phyloP scores from a whole-genome alignment of 2,329 filamentous ascomycete species.

The Diaporthe citriasiana region DNA sequence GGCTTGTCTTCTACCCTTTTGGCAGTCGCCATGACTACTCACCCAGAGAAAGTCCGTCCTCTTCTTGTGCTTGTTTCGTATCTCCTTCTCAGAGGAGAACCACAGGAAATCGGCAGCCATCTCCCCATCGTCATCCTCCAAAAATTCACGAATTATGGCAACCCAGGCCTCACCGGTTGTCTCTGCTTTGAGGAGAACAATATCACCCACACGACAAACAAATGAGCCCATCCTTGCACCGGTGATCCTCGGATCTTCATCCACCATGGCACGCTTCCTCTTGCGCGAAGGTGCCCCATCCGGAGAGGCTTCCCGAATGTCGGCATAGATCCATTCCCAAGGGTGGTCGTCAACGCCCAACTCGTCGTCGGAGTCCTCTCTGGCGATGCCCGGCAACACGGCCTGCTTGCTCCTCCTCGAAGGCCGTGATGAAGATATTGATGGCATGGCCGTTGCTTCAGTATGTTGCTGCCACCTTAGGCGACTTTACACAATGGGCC shows the following conservation, averaged over 20 bases:
- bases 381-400: slow-evolving; percentile 68
- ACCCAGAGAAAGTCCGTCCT: slow-evolving; percentile 82
- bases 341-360: slow-evolving; percentile 78
- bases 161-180: slow-evolving; percentile 92
- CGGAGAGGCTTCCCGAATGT: slow-evolving; percentile 39
- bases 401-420: slow-evolving; percentile 42
- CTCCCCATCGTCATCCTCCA: slow-evolving; percentile 79
- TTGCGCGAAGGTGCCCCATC: slow-evolving; percentile 48
- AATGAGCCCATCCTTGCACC: slow-evolving; percentile 88
- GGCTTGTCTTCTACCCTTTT: too few relatives aligned
- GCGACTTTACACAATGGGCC: background rate
- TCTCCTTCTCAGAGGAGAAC: slow-evolving; percentile 94
- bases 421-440: slow-evolving; percentile 13
- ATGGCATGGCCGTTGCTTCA: slow-evolving; percentile 28
- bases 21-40: slow-evolving; percentile 44
- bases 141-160: slow-evolving; percentile 87
- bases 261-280: slow-evolving; percentile 51
- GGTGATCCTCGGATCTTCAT: slow-evolving; percentile 69
- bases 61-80: slow-evolving; percentile 86
- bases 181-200: slow-evolving; percentile 88
- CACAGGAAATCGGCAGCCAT: slow-evolving; percentile 94
- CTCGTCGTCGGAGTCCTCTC: slow-evolving; percentile 92
- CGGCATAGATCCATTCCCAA: slow-evolving; percentile 85
- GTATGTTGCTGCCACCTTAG: slow-evolving; percentile 2
- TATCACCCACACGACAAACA: slow-evolving; percentile 84